These are phyloP conservation scores for Penicillium sp. DNA, from an alignment of 2,329 filamentous ascomycete species.

Conservation along the genomic window DNA sequence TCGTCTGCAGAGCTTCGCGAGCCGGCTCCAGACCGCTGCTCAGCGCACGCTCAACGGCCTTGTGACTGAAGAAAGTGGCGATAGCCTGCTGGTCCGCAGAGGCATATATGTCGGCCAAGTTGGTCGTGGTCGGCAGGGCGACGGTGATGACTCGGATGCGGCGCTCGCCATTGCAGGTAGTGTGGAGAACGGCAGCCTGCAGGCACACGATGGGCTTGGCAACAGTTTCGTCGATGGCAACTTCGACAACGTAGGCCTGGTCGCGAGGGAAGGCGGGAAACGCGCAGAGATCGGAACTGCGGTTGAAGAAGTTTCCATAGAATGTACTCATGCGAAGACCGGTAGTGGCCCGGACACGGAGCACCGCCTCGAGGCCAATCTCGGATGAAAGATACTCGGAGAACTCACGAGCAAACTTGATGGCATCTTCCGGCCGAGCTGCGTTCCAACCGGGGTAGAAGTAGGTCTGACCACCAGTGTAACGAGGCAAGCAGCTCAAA, in stretches of 20 bases:
- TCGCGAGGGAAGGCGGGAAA: constrained; percentile 97
- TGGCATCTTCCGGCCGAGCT: constrained; percentile 84
- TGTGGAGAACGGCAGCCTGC: constrained; percentile 92
- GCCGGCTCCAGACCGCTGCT: constrained; percentile 84
- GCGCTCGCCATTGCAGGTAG: constrained; percentile 93
- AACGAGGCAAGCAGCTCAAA: constrained; percentile 87
- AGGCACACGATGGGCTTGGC: constrained; percentile 87
- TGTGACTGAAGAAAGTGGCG: constrained; percentile 91
- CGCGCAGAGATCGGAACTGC: constrained; percentile 92
- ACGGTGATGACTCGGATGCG: constrained; percentile 92
- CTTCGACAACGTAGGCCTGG: constrained; percentile 95
- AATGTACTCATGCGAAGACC: constrained; percentile 95
- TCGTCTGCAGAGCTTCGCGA: constrained; percentile 81
- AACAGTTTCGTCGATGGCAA: constrained; percentile 92
- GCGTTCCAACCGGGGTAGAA: constrained; percentile 99
- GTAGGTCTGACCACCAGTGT: constrained; percentile 95
- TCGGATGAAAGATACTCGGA: constrained; percentile 95
- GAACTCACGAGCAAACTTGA: constrained; percentile 96
- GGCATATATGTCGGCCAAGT: constrained; percentile 83
- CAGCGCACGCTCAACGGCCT: constrained; percentile 86
- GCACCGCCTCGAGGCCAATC: constrained; percentile 90
- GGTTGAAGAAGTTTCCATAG: constrained; percentile 99
- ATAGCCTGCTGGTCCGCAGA: constrained; percentile 93
- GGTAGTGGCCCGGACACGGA: constrained; percentile 90
- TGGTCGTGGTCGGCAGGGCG: constrained; percentile 86